phyloP scores from a whole-genome alignment of 306 rosid genomes.

The Styphnolobium japonicum region DNA sequence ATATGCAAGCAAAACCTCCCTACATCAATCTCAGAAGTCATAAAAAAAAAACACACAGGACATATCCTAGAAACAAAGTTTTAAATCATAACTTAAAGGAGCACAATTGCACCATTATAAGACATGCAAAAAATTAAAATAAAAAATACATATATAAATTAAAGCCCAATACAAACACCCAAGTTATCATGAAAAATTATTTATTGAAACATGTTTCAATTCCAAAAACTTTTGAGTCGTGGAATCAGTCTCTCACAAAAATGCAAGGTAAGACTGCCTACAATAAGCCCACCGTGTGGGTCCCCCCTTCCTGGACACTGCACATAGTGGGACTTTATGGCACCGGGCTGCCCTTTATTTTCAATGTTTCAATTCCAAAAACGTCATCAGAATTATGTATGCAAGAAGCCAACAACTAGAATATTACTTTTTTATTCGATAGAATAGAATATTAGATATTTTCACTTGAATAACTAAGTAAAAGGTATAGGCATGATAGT shows the following conservation, averaged over 20 bases:
- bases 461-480: not conserved
- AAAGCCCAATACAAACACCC: not conserved
- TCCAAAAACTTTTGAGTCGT: too few relatives aligned
- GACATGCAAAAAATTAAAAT: not conserved
- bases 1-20: conserved; percentile 76
- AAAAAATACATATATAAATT: not conserved
- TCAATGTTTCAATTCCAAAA: not conserved
- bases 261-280: too few relatives aligned
- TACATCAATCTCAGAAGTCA: conserved; percentile 32
- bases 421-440: not conserved
- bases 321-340: too few relatives aligned
- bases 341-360: too few relatives aligned
- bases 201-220: not conserved
- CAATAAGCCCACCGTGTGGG: too few relatives aligned
- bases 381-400: not conserved
- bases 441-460: not conserved
- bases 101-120: not conserved
- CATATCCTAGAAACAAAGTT: not conserved
- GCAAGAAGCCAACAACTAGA: not conserved
- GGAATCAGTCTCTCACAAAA: too few relatives aligned
- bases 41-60: not conserved
- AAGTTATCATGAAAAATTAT: conserved; percentile 3
- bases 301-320: too few relatives aligned
- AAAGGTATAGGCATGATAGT: not conserved
- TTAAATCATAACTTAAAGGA: not conserved